phyloP scores from a whole-genome alignment of 2,329 filamentous ascomycete genomes.

The Ceratocystis huliohia region DNA sequence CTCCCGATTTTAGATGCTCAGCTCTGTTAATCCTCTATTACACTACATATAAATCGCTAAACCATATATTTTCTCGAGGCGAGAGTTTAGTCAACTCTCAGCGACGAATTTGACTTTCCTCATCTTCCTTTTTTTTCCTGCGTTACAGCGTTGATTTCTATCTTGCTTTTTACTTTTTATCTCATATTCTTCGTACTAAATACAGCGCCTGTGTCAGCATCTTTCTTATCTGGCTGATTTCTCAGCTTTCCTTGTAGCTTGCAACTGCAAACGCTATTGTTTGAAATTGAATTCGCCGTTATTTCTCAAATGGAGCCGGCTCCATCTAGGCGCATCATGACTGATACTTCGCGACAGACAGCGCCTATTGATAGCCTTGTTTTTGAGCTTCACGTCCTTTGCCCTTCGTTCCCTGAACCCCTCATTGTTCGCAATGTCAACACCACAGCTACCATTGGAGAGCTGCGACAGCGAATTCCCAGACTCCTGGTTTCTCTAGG shows the following conservation, averaged over 20 bases:
- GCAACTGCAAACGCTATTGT: slow-evolving; percentile 6
- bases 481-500: slow-evolving; percentile 35
- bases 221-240: not conserved
- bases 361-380: slow-evolving; percentile 28
- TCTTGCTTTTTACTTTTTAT: too few relatives aligned
- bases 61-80: not conserved
- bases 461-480: slow-evolving; percentile 47
- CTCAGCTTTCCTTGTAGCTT: not conserved
- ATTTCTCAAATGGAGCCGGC: slow-evolving; percentile 13
- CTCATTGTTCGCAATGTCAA: slow-evolving; percentile 39
- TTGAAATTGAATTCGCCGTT: not conserved
- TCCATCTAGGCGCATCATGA: slow-evolving; percentile 24
- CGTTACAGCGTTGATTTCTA: not conserved
- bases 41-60: not conserved
- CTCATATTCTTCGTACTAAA: not conserved
- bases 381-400: slow-evolving; percentile 47
- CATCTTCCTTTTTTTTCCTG: not conserved
- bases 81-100: not conserved
- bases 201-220: not conserved
- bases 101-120: not conserved
- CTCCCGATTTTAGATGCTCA: slow-evolving; percentile 1
- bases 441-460: slow-evolving; percentile 39
- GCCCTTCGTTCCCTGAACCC: slow-evolving; percentile 42
- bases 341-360: slow-evolving; percentile 21
- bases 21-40: slow-evolving; percentile 2